Evolutionary conservation across 345 rosid species (phyloP), one percentile per base, ranked within the genome.

Genomic region (Heritiera fomes): DNA sequence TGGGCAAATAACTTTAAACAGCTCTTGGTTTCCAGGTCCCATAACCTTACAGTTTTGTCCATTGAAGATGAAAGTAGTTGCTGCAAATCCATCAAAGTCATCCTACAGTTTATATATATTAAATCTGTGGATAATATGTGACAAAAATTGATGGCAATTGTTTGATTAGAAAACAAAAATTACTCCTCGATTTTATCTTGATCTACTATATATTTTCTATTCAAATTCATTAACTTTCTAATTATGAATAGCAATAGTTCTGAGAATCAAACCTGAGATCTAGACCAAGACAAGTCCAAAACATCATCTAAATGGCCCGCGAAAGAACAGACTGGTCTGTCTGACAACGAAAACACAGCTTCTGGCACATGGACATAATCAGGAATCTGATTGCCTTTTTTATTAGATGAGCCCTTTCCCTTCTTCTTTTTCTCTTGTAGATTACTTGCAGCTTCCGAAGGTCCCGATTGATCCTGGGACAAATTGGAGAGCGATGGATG

Each of bases 41-140:
- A 94, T 73, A 96, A 82, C 75, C 98, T 85, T 18, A 96, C 98
- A 50, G 99, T 96, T 85, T 96, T 96, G 88, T 96, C 99, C 98
- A 91, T 96, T 38, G 98, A 96, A 80, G 99, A 94, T 32, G 99
- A 96, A 52, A 96, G 92, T 75, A 96, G 80, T 75, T 83, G 84
- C 98, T 96, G 92, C 81, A 83, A 78, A 49, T 47, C 38, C 59
- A 85, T 38, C 15, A 72, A 79, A 55, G 34, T 20, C 56, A 55
- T 5, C 64, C n/a, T 5, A 65, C 72, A 23, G 7, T 66, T 55
- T 34, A 65, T 41, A 43, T 43, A 46, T 12, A 12, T 28, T 70
- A 30, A 30, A 61, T 13, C 15, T 58, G 47, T 61, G 73, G 4
- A 68, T n/a, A 62, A 75, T 43, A 53, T 15, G n/a, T 53, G 58